Conservation (phyloP, 768 basidiomycete genomes). For the Naganishia vaughanmartiniae region DNA sequence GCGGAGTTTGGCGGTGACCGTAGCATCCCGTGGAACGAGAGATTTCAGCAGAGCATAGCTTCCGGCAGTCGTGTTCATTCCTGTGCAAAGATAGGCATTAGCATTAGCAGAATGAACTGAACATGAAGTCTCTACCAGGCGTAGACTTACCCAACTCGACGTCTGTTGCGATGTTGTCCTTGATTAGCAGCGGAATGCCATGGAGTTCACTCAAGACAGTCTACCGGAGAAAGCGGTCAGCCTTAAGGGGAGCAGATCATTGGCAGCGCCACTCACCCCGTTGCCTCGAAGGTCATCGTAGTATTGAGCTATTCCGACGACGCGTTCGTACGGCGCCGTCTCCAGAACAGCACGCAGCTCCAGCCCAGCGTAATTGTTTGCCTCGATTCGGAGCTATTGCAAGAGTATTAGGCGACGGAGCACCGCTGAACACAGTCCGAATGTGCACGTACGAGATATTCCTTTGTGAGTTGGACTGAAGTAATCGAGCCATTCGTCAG, state of each 20-base stretch:
- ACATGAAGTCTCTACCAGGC: not conserved
- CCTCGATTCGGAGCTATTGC: constrained; percentile 35
- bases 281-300: constrained; percentile 38
- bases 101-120: not conserved
- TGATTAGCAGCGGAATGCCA: constrained; percentile 45
- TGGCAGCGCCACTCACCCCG: not conserved
- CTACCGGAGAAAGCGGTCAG: not conserved
- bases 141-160: constrained; percentile 29
- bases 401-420: not conserved
- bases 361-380: constrained; percentile 40
- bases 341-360: constrained; percentile 42
- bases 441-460: constrained; percentile 32
- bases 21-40: constrained; percentile 31
- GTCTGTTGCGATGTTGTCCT: constrained; percentile 46
- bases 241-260: not conserved
- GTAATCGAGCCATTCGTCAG: constrained; percentile 36
- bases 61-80: constrained; percentile 43
- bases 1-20: constrained; percentile 32
- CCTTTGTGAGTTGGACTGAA: constrained; percentile 37
- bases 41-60: constrained; percentile 35
- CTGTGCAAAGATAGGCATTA: not conserved
- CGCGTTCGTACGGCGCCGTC: constrained; percentile 37
- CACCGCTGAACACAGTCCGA: not conserved
- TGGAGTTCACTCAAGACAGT: constrained; percentile 34
- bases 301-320: constrained; percentile 36